Percentiles rank a stretch among this genome's conserved stretches.
phyloP scores from a whole-genome alignment of 1,284 basidiomycete genomes.

The Tremellales sp. region DNA sequence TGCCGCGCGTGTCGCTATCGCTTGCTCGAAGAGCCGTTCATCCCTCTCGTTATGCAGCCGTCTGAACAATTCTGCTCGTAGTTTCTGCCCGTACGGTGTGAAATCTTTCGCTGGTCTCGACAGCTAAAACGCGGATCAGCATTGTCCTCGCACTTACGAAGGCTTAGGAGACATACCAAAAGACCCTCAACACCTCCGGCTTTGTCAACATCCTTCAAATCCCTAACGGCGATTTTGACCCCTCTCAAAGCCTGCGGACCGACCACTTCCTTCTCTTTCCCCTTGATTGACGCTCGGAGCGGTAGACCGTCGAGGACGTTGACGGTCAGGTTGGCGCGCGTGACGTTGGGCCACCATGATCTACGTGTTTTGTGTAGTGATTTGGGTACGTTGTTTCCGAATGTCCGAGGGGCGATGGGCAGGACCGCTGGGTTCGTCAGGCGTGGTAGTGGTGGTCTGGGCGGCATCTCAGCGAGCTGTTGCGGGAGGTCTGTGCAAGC shows the following conservation, averaged over 20 bases:
- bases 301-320: constrained; percentile 19
- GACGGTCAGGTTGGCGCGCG: constrained; percentile 46
- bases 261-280: background rate
- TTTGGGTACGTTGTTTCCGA: constrained; percentile 84
- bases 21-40: background rate
- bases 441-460: constrained; percentile 3
- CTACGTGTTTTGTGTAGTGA: constrained; percentile 87
- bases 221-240: constrained; percentile 38
- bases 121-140: constrained; percentile 24
- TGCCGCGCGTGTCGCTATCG: no score
- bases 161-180: constrained; percentile 31
- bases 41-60: constrained; percentile 24
- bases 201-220: constrained; percentile 40
- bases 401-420: constrained; percentile 30
- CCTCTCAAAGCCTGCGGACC: constrained; percentile 13
- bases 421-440: constrained; percentile 37
- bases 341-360: constrained; percentile 82
- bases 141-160: background rate
- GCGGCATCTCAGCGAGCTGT: no score
- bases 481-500: no score
- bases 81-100: constrained; percentile 36
- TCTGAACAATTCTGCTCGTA: constrained; percentile 41
- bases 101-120: constrained; percentile 37
- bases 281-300: background rate
- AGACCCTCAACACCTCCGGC: constrained; percentile 47